These are phyloP conservation scores for Pythium angustatum DNA, from an alignment of 352 stramenopile species.

Conservation along the genomic window DNA sequence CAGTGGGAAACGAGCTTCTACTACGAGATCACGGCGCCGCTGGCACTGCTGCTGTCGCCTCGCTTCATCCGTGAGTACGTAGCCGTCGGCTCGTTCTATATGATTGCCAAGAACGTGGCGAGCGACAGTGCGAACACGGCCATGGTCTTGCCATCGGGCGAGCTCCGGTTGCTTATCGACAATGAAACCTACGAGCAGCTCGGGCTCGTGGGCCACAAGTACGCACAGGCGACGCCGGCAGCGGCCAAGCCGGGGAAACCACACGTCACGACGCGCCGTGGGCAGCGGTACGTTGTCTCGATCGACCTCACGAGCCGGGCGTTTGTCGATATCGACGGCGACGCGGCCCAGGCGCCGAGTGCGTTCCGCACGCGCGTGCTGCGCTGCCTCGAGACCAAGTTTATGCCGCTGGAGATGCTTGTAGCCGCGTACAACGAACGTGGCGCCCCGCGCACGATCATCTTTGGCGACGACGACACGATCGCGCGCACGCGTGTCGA, in stretches of 20 bases:
- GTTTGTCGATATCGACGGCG: slow-evolving; percentile 25
- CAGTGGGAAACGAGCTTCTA: slow-evolving; percentile 85
- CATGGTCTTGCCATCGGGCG: slow-evolving; percentile 60
- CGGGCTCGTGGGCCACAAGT: slow-evolving; percentile 67
- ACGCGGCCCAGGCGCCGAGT: too few relatives aligned
- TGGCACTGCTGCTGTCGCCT: slow-evolving; percentile 56
- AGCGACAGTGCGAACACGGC: slow-evolving; percentile 63
- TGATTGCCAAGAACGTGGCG: slow-evolving; percentile 77
- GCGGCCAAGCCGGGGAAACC: slow-evolving; percentile 29
- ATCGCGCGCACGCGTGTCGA: slow-evolving; percentile 64
- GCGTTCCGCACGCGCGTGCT: slow-evolving; percentile 42
- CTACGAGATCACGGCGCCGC: slow-evolving; percentile 63
- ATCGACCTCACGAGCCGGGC: slow-evolving; percentile 54
- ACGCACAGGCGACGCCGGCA: slow-evolving; percentile 36
- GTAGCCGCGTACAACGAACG: slow-evolving; percentile 72
- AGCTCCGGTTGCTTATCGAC: slow-evolving; percentile 74
- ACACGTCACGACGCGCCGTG: slow-evolving; percentile 16
- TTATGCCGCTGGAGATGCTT: slow-evolving; percentile 68
- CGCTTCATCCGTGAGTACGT: slow-evolving; percentile 70
- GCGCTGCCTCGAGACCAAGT: slow-evolving; percentile 44
- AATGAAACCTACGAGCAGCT: slow-evolving; percentile 68
- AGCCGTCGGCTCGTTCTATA: slow-evolving; percentile 48
- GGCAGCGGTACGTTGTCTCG: slow-evolving; percentile 59
- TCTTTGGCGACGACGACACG: slow-evolving; percentile 70
- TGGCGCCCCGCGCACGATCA: slow-evolving; percentile 59